Evolutionary conservation across 78 protist species (phyloP).

Genomic region (Dictyostelium purpureum): DNA sequence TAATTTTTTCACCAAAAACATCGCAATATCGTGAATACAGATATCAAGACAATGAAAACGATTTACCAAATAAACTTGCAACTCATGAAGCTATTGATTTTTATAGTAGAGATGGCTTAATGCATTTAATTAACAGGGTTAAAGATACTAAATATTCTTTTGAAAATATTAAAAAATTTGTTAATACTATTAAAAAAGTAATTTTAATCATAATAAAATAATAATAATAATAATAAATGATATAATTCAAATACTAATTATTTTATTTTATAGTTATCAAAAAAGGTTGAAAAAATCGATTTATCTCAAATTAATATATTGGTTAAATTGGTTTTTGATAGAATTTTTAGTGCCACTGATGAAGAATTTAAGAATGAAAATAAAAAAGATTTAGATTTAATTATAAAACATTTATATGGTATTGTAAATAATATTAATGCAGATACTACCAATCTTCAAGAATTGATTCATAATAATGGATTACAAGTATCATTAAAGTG

Average conservation of each 20-base stretch:
- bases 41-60: background rate
- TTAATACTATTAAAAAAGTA: conserved; percentile 53
- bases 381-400: conserved; percentile 56
- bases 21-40: background rate
- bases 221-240: background rate
- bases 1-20: conserved; percentile 22
- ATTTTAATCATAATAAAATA: background rate
- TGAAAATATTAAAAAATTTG: conserved; percentile 29
- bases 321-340: conserved; percentile 30
- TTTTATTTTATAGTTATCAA: conserved; percentile 19
- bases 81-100: background rate
- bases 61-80: background rate
- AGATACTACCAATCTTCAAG: background rate
- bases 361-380: conserved; percentile 79
- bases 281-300: conserved; percentile 14
- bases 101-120: background rate
- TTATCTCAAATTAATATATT: background rate
- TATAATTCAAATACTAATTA: background rate
- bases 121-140: background rate
- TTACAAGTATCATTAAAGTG: conserved; percentile 50
- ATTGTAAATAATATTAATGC: conserved; percentile 24
- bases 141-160: conserved; percentile 23
- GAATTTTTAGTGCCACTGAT: conserved; percentile 31
- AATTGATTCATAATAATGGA: conserved; percentile 9
- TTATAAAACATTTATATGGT: conserved; percentile 15